Evolutionary conservation across 2,329 filamentous ascomycete species (phyloP).

Genomic region (Penicillium sp.): DNA sequence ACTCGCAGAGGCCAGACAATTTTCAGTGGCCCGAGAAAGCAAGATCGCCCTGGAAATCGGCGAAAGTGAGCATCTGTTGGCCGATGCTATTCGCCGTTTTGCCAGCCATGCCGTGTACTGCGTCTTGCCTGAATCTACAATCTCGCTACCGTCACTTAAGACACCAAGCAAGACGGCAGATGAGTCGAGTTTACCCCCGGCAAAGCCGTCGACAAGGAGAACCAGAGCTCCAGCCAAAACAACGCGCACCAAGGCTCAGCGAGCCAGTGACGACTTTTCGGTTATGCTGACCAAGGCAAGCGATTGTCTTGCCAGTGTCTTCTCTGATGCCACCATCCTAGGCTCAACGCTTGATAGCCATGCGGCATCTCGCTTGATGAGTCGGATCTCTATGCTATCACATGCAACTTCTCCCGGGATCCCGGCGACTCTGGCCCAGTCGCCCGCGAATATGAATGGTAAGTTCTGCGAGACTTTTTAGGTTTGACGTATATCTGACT

Average conservation of each 20-base stretch:
- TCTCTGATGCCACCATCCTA: conserved; percentile 30
- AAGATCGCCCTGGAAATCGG: conserved; percentile 54
- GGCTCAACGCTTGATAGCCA: conserved; percentile 42
- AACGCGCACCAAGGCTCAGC: conserved; percentile 26
- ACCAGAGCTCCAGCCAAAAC: conserved; percentile 27
- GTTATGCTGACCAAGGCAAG: conserved; percentile 36
- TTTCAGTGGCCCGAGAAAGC: conserved; percentile 51
- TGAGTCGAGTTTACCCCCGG: conserved; percentile 36
- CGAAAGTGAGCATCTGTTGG: conserved; percentile 36
- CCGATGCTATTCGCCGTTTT: conserved; percentile 52
- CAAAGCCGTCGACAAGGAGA: conserved; percentile 24
- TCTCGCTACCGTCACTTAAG: conserved; percentile 73
- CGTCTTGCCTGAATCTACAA: conserved; percentile 85
- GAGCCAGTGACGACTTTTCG: conserved; percentile 34
- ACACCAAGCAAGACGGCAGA: conserved; percentile 28
- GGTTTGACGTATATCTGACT: conserved; percentile 11
- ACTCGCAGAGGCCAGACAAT: conserved; percentile 42
- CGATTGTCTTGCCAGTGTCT: conserved; percentile 31
- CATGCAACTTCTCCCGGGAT: conserved; percentile 38
- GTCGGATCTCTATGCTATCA: conserved; percentile 41
- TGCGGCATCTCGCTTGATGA: conserved; percentile 37
- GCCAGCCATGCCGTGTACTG: conserved; percentile 80
- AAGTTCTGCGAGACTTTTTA: conserved; percentile 6
- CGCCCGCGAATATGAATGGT: conserved; percentile 40
- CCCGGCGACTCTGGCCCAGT: conserved; percentile 24